Base-by-base conservation (phyloP, 2,329 filamentous ascomycete genomes). In the Lachnellula cervina region DNA sequence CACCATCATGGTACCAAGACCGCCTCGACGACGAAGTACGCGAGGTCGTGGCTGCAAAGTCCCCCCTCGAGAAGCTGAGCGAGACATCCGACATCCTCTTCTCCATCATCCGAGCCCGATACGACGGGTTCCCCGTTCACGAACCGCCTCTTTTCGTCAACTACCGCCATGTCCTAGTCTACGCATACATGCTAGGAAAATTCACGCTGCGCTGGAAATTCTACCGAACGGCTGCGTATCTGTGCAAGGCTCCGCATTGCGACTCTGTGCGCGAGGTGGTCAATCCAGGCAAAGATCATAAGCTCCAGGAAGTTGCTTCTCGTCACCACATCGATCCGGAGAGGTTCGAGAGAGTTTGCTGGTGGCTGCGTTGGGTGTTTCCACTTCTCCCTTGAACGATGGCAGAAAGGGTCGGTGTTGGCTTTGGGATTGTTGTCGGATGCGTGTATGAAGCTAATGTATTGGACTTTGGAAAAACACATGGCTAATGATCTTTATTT, bases 51-150 rank as follows among this genome's bases (percentile, higher is more conserved):
- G 51, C 55, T 5, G 70, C 71, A 54, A 62, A 55, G 8, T 70
- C 66, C 32, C 52, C 23, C 21, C 64, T 53, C 55, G 54, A 66
- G 52, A 69, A 67, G 60, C 62, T 72, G 17, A 73, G 70, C 59
- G 70, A 73, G 57, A 66, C 66, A 25, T 70, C 70, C 6, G 70
- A 74, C 54, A 69, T 73, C 28, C 65, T 72, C 45, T 73, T 73
- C 51, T 67, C 67, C 23, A 66, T 71, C 52, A 68, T 52, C 64
- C 63, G 71, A 60, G 71, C 71, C 51, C 61, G 56, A n/a, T 64
- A 69, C 55, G 70, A 73, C 63, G 70, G 70, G 1, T 68, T 67
- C 59, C 59, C 66, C 11, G 57, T 70, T 37, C 58, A 55, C 13
- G 50, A 65, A 53, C 45, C 60, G n/a, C 60, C 62, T 5, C 23